A percentile compares a stretch with the other conserved stretches of the same genome.
phyloP scores from a whole-genome alignment of 352 stramenopile species.

The Lagenidium giganteum region DNA sequence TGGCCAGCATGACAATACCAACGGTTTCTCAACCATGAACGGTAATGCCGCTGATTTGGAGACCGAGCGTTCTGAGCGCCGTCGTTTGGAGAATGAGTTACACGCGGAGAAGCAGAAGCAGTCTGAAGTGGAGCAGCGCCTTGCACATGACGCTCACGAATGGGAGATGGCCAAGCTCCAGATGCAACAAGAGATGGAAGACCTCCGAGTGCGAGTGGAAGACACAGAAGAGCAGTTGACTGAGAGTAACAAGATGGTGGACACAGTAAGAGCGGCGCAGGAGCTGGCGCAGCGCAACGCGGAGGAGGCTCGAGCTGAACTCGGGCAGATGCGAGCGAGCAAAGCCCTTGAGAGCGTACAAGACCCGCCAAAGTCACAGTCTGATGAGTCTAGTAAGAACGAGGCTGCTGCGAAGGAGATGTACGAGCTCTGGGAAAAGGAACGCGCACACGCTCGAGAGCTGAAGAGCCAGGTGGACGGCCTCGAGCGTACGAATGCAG shows the following conservation, averaged over 20 bases:
- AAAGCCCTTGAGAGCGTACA: not conserved
- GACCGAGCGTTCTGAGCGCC: constrained; percentile 16
- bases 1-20: no score
- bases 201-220: constrained; percentile 11
- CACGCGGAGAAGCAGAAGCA: constrained; percentile 13
- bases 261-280: constrained; percentile 10
- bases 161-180: constrained; percentile 26
- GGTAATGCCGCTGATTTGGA: constrained; percentile 35
- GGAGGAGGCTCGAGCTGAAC: constrained; percentile 3
- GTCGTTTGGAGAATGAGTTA: constrained; percentile 16
- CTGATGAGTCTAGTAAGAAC: constrained; percentile 7
- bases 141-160: constrained; percentile 17
- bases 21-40: no score
- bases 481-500: not conserved
- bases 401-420: constrained; percentile 18
- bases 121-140: constrained; percentile 18
- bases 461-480: constrained; percentile 6
- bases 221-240: constrained; percentile 18
- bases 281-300: constrained; percentile 15
- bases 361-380: not conserved
- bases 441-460: constrained; percentile 15
- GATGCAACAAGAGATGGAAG: constrained; percentile 23
- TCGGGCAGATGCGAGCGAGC: constrained; percentile 1
- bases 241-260: constrained; percentile 35
- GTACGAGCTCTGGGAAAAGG: constrained; percentile 23